phyloP scores from a whole-genome alignment of 2,329 filamentous ascomycete species.

The Ophiognomonia clavigignenti-juglandacearum region DNA sequence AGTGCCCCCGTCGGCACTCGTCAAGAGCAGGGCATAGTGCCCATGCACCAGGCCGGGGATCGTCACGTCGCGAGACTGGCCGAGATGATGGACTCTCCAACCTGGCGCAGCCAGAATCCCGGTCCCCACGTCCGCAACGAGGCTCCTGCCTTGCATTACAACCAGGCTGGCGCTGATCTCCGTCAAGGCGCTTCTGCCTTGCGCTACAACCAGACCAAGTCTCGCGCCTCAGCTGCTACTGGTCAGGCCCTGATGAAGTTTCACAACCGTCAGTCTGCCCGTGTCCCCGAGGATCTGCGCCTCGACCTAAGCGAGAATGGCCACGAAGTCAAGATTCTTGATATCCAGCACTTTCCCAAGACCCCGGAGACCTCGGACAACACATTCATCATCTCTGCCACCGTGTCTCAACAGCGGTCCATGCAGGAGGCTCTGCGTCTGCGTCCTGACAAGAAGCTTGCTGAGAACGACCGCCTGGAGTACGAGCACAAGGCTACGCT shows the following conservation, averaged over 20 bases:
- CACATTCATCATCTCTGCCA: constrained; percentile 13
- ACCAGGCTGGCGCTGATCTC: too few relatives aligned
- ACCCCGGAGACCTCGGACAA: background rate
- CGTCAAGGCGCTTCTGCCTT: background rate
- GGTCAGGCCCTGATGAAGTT: background rate
- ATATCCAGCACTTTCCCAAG: constrained; percentile 7
- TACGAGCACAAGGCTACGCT: background rate
- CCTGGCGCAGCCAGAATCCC: constrained; percentile 12
- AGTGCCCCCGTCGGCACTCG: constrained; percentile 14
- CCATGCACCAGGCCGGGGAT: constrained; percentile 8
- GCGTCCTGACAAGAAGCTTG: background rate
- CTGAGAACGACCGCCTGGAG: background rate
- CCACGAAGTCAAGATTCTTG: constrained; percentile 8
- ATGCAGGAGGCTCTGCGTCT: too few relatives aligned
- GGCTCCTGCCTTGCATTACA: background rate
- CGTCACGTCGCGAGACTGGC: constrained; percentile 11
- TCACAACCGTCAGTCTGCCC: background rate
- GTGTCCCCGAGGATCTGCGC: background rate
- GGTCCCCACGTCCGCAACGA: background rate
- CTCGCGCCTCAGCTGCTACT: too few relatives aligned
- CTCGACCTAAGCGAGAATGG: constrained; percentile 4
- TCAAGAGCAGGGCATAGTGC: constrained; percentile 4
- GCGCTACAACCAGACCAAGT: background rate
- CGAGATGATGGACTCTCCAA: constrained; percentile 12
- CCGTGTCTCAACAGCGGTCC: background rate